Evolutionary conservation across 2,329 filamentous ascomycete species (phyloP), one percentile per base, ranked within the genome.

Genomic region (Diaporthe sp.): DNA sequence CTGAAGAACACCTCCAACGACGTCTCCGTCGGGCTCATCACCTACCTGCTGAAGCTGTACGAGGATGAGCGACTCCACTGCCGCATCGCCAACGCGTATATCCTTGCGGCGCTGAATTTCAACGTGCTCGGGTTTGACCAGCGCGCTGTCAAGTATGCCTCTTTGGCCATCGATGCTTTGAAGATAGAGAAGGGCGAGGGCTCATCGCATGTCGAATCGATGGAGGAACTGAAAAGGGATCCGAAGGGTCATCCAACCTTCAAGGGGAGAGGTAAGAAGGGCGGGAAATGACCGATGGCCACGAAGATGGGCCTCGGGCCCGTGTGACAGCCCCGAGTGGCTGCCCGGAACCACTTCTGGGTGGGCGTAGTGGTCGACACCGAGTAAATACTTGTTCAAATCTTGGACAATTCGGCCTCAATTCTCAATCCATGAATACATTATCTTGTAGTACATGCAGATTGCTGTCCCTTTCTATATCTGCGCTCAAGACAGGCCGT

Each of bases 51-150:
- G 31, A 71, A 74, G 12, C 78, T 86, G 42, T 84, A 85, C 75
- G 78, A 80, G 37, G 77, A 79, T 13, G 84, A 86, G 74, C 68
- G 79, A 6, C 78, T 86, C 13, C 74, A 83, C 28, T 79, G 80
- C 17, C 82, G 84, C 47, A 76, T 85, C 8, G 83, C 81, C 2
- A 80, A 79, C n/a, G 82, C 82, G 5, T 83, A 84, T 72, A 84
- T 83, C 2, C 79, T 82, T 0, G 85, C 85, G 1, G 85, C 85
- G 25, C 79, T 86, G n/a, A 84, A 85, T 60, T 84, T 80, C 51
- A 82, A 82, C 15, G 80, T 85, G 71, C 83, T 85, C 74, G 84
- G 82, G 17, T 80, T 82, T 42, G 82, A 82, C 75, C 79, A 79
- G 47, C 79, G 79, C 74, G 81, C 84, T 0, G 77, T 71, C 2